Evolutionary conservation across 306 rosid genomes (phyloP).

Genomic region (Medicago truncatula): MtrunA17r5.0-ANR NC_053049.1:10151501-10152000

Average conservation of each 20-base stretch:
- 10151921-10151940: slow-evolving; percentile 72
- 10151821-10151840: not conserved
- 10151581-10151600: slow-evolving; percentile 84
- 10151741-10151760: not conserved
- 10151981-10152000: not conserved
- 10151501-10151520: not conserved
- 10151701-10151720: slow-evolving; percentile 21
- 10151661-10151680: slow-evolving; percentile 93
- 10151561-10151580: slow-evolving; percentile 42
- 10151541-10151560: slow-evolving; percentile 12
- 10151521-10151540: slow-evolving; percentile 21
- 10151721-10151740: not conserved
- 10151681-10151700: slow-evolving; percentile 77
- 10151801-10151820: slow-evolving; percentile 1
- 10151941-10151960: slow-evolving; percentile 8
- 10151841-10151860: slow-evolving; percentile 31
- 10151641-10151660: slow-evolving; percentile 94
- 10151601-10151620: slow-evolving; percentile 79
- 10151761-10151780: slow-evolving; percentile 24
- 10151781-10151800: slow-evolving; percentile 15
- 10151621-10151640: slow-evolving; percentile 93
- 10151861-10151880: slow-evolving; percentile 83
- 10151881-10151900: slow-evolving; percentile 94
- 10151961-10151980: slow-evolving; percentile 38
- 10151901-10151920: slow-evolving; percentile 99